These are phyloP conservation scores for Scheffersomyces ergatensis DNA, from an alignment of 805 yeast genomes.

Conservation along the genomic window DNA sequence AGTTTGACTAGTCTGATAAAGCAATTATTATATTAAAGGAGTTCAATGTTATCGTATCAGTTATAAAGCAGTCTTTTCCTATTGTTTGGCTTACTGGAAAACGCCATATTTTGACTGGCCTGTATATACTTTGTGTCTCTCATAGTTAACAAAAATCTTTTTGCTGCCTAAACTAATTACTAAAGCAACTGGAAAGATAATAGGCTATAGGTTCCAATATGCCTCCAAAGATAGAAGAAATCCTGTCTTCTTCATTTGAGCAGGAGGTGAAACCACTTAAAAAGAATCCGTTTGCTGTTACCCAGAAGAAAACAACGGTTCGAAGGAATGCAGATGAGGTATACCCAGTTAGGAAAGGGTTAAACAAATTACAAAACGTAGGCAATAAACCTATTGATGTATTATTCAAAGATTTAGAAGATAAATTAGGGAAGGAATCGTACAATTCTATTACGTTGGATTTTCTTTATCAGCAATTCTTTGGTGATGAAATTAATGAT, in stretches of 20 bases:
- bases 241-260: neutral
- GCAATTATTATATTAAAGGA: too few species aligned
- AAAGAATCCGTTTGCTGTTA: constrained; percentile 30
- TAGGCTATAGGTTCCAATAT: too few species aligned
- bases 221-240: constrained; percentile 7
- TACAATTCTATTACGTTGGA: constrained; percentile 21
- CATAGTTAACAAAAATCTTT: too few species aligned
- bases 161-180: too few species aligned
- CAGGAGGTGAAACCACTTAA: constrained; percentile 1
- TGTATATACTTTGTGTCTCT: too few species aligned
- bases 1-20: too few species aligned
- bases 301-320: constrained; percentile 21
- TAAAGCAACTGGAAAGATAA: too few species aligned
- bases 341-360: constrained; percentile 30
- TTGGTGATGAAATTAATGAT: constrained; percentile 1
- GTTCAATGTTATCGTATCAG: too few species aligned
- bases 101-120: too few species aligned
- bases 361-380: constrained; percentile 26
- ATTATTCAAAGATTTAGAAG: constrained; percentile 29
- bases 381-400: constrained; percentile 33
- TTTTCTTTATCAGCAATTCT: constrained; percentile 9
- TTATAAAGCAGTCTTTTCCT: too few species aligned
- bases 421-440: constrained; percentile 14
- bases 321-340: constrained; percentile 29
- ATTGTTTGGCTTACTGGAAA: too few species aligned